Percentiles rank a stretch among this genome's conserved stretches.
These are phyloP conservation scores for Coelastrella sp. DNA, from an alignment of 139 green algal species.

Conservation along the genomic window DNA sequence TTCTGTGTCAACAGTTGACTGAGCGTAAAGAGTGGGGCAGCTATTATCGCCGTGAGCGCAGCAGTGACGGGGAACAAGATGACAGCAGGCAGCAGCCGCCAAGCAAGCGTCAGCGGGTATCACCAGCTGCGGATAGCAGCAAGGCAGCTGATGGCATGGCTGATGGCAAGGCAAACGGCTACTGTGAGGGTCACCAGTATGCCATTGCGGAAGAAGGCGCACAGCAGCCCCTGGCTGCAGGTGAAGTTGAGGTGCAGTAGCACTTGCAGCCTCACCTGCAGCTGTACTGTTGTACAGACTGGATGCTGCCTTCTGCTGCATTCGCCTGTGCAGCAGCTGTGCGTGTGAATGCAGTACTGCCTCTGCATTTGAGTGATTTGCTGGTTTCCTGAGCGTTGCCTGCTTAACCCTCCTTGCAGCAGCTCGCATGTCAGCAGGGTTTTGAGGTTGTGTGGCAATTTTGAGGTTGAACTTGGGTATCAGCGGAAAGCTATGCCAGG, in stretches of 20 bases:
- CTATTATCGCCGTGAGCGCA: conserved; percentile 28
- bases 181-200: conserved; percentile 17
- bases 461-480: no score
- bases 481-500: no score
- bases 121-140: background rate
- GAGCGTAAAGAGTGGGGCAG: conserved; percentile 61
- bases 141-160: background rate
- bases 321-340: background rate
- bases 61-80: background rate
- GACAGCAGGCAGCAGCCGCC: conserved; percentile 25
- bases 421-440: no score
- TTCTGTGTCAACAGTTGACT: conserved; percentile 39
- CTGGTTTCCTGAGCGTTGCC: background rate
- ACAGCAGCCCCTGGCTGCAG: background rate
- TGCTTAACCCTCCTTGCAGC: no score
- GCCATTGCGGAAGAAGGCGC: background rate
- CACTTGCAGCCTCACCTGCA: background rate
- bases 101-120: conserved; percentile 12
- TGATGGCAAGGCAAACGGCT: background rate
- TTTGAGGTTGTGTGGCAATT: no score
- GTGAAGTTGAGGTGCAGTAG: background rate
- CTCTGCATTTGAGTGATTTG: background rate
- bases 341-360: background rate
- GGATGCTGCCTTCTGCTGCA: background rate
- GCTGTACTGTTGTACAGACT: no score